Evolutionary conservation across 2,329 filamentous ascomycete species (phyloP), one percentile per base, ranked within the genome.

Genomic region (Pseudogymnoascus sp.): DNA sequence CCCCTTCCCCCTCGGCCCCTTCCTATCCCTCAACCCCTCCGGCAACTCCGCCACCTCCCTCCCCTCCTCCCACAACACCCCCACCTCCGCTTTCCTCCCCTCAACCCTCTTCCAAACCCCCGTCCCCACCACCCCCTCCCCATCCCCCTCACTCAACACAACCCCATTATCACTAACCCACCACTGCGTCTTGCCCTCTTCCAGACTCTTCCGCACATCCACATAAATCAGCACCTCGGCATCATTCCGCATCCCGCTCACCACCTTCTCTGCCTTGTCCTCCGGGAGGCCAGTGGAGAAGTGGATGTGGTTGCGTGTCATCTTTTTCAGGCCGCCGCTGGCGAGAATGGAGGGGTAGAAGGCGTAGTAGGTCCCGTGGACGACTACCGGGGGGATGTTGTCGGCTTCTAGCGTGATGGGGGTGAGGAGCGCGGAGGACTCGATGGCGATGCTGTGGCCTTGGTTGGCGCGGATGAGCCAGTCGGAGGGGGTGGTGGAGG

Each of bases 391-490:
- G 0, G 91, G 91, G 1, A 93, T 69, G 66, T 84, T 84, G 23
- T 71, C 81, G 6, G 73, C 76, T 35, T 82, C 81, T 0, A 84
- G 72, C 1, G 85, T 87, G 64, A 97, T 79, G 6, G 88, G 86
- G 19, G 80, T 82, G 2, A 96, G 83, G 1, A 96, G 82, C 0
- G 83, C 83, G 56, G 88, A 84, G n/a, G 85, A 85, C 6, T 87
- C 77, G 15, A 85, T 77, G 71, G 86, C 85, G 72, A 99, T 90
- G 70, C 86, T 91, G 79, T 97, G 95, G 62, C 95, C 95, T 78
- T 97, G 95, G 72, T 96, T 96, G 29, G 95, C 95, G 71, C 95
- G 91, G 77, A 99, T 97, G 33, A 96, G 81, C 79, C 88, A 97
- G 60, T 88, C 79, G 15, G 73, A 68, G 7, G 69, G 65, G 44